A percentile compares a stretch with the other conserved stretches of the same genome.
Conservation (phyloP, 2,329 filamentous ascomycete species). For the Nigrograna mackinnonii region DNA sequence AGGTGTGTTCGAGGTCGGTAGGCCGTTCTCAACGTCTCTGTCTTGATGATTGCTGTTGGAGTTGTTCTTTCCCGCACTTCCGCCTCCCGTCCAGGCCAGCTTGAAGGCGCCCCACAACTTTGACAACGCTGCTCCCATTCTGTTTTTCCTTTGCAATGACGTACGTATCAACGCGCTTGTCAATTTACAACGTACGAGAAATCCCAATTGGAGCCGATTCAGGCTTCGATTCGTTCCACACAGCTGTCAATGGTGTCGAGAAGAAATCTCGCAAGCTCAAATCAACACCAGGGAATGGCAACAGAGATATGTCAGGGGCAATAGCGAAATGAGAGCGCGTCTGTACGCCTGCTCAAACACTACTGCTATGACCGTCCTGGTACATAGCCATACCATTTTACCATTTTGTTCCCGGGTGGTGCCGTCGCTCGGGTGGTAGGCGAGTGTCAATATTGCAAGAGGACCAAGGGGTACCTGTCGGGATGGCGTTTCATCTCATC, state of each 20-base stretch:
- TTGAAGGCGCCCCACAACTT: constrained; percentile 36
- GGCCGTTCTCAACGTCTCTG: constrained; percentile 17
- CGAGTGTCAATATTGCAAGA: constrained; percentile 16
- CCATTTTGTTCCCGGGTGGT: constrained; percentile 13
- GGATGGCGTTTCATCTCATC: constrained; percentile 8
- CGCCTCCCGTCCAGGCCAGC: constrained; percentile 18
- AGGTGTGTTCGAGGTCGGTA: constrained; percentile 12
- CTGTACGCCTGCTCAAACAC: no score
- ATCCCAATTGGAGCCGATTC: neutral
- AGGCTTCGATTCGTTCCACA: neutral
- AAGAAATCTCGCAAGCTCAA: neutral
- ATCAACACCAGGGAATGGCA: neutral
- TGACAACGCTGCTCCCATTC: constrained; percentile 32
- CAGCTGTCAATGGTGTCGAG: neutral
- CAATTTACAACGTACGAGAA: neutral
- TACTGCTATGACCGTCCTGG: constrained; percentile 2
- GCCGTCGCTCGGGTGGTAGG: constrained; percentile 20
- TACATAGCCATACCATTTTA: constrained; percentile 17
- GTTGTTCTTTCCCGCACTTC: constrained; percentile 13
- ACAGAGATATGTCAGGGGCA: neutral
- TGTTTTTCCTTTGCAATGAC: constrained; percentile 22
- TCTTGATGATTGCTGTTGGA: constrained; percentile 13
- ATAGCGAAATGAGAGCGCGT: no score
- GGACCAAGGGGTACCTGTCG: constrained; percentile 2
- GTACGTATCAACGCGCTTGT: constrained; percentile 21